Conservation (phyloP, 2,329 filamentous ascomycete genomes). For the Fusarium staphyleae region DNA sequence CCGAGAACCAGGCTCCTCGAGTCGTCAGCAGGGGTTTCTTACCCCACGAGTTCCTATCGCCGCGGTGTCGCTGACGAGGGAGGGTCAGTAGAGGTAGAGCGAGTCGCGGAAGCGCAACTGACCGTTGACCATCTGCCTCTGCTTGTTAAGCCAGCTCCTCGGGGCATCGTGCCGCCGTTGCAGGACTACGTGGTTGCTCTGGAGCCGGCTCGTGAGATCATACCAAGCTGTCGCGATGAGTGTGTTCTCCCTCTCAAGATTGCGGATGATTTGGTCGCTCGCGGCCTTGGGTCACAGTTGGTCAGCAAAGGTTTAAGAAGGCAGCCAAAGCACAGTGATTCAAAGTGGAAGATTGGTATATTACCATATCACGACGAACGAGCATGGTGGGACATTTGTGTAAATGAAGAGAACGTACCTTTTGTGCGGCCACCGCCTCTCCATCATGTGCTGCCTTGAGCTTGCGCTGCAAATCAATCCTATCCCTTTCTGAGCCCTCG, state of each 20-base stretch:
- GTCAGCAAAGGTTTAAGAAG: slow-evolving; percentile 18
- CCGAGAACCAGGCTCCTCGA: slow-evolving; percentile 11
- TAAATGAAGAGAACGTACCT: slow-evolving; percentile 52
- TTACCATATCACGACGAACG: background rate
- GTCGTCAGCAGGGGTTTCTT: slow-evolving; percentile 37
- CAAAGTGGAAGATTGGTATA: background rate
- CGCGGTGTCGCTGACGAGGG: slow-evolving; percentile 54
- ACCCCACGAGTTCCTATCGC: slow-evolving; percentile 53
- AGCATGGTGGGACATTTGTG: slow-evolving; percentile 4
- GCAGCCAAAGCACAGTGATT: background rate
- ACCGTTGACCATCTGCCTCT: slow-evolving; percentile 75
- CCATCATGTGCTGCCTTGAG: slow-evolving; percentile 61
- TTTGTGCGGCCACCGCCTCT: slow-evolving; percentile 57
- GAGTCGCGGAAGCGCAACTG: slow-evolving; percentile 53
- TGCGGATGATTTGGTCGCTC: slow-evolving; percentile 65
- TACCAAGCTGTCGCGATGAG: slow-evolving; percentile 88
- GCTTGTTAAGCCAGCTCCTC: slow-evolving; percentile 85
- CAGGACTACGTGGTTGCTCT: slow-evolving; percentile 83
- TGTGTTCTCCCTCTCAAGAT: slow-evolving; percentile 77
- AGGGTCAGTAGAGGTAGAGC: slow-evolving; percentile 54
- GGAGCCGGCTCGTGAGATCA: slow-evolving; percentile 77
- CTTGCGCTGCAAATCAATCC: slow-evolving; percentile 61
- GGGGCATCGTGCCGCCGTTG: slow-evolving; percentile 77
- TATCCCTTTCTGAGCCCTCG: slow-evolving; percentile 64
- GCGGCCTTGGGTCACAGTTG: slow-evolving; percentile 50